Evolutionary conservation across 768 basidiomycete genomes (phyloP).

Genomic region (Pleurotus pulmonarius): DNA sequence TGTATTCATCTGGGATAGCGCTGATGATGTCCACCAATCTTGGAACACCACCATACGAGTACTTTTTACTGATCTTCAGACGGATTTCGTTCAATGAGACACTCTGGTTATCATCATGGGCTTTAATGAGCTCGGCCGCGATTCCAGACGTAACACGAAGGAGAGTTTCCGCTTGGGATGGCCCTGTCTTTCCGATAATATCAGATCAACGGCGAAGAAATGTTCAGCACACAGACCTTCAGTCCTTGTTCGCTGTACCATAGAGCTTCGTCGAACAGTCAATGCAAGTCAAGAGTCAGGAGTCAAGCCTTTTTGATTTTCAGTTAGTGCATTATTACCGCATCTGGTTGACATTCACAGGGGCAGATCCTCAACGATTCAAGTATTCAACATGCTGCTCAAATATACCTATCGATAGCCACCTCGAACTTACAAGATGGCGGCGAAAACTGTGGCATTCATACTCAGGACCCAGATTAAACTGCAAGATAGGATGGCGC

Average conservation of each 20-base stretch:
- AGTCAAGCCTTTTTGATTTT: no score
- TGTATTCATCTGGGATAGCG: conserved; percentile 97
- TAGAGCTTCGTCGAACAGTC: neutral
- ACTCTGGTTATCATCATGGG: conserved; percentile 71
- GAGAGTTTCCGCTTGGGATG: conserved; percentile 87
- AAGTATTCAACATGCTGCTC: no score
- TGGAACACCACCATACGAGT: conserved; percentile 81
- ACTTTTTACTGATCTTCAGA: conserved; percentile 86
- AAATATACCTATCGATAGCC: no score
- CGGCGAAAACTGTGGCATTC: no score
- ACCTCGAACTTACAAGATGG: no score
- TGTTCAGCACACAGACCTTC: neutral
- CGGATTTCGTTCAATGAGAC: conserved; percentile 89
- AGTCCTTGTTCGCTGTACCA: conserved; percentile 3
- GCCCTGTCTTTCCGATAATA: conserved; percentile 34
- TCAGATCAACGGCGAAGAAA: neutral
- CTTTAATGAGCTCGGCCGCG: conserved; percentile 88
- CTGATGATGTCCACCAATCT: conserved; percentile 96
- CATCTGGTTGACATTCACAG: no score
- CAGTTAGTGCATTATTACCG: no score
- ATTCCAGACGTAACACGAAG: conserved; percentile 92
- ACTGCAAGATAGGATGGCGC: no score
- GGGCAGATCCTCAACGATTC: no score
- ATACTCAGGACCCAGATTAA: no score
- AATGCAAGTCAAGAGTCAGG: neutral